Percentiles rank a stretch among this genome's conserved stretches.
phyloP scores from a whole-genome alignment of 345 rosid species.

The Eutrema japonicum region DNA sequence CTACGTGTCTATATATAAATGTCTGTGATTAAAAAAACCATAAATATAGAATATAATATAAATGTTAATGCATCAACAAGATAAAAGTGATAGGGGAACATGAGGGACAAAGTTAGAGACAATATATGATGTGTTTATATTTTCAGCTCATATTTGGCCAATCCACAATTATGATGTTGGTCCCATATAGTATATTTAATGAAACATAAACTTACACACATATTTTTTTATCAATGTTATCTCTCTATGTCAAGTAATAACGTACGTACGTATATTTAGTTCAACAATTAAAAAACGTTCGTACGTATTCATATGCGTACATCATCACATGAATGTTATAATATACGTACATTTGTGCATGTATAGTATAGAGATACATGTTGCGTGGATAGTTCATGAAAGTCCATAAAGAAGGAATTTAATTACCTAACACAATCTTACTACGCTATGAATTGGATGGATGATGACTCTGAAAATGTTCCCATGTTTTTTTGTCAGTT shows the following conservation, averaged over 20 bases:
- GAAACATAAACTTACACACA: constrained; percentile 29
- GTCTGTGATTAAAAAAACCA: constrained; percentile 1
- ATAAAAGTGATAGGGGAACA: constrained; percentile 37
- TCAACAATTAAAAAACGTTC: too few species aligned
- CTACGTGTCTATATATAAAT: constrained; percentile 37
- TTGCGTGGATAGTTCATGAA: constrained; percentile 12
- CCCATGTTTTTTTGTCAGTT: background rate
- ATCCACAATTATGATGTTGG: constrained; percentile 44
- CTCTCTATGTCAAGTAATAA: background rate
- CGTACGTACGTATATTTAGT: too few species aligned
- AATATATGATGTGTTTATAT: constrained; percentile 40
- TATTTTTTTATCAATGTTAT: constrained; percentile 13
- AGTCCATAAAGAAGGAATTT: background rate
- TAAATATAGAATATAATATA: background rate
- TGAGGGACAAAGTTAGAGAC: constrained; percentile 43
- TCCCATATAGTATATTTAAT: constrained; percentile 7
- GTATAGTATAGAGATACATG: constrained; percentile 8
- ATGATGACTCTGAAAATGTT: background rate
- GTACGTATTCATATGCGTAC: background rate
- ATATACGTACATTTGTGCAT: constrained; percentile 7
- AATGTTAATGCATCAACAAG: constrained; percentile 33
- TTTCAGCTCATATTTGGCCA: constrained; percentile 39
- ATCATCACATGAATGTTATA: constrained; percentile 4
- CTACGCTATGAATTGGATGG: constrained; percentile 1
- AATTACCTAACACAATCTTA: background rate